Evolutionary conservation across 192 early-diverging fungal genomes (phyloP), one percentile per base, ranked within the genome.

Genomic region (Geranomyces variabilis): DNA sequence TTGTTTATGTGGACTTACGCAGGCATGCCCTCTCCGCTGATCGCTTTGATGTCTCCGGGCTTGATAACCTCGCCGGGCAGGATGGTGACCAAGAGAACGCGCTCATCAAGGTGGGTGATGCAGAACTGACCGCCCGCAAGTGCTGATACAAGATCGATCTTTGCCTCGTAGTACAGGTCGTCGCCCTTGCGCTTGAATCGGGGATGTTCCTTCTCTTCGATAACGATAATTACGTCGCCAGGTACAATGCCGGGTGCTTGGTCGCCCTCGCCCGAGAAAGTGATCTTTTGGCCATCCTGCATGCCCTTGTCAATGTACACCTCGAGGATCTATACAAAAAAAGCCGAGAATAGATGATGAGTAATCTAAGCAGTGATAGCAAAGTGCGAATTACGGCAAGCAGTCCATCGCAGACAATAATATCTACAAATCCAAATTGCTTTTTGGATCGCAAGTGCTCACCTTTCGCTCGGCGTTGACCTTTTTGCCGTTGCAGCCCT

Each of bases 241-340:
- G 98, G 96, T 57, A 95, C 79, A 46, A 93, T 85, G 63, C 90
- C 92, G 22, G 98, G 98, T 9, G 88, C 84, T 81, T 99, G 96
- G 84, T 99, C 96, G 30, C 92, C 96, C 83, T 99, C 96, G 69
- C 96, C 96, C 59, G 74, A 76, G 79, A 99, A 98, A 58, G 90
- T 90, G 70, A 99, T 92, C 85, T 94, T 94, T 78, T 97, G 94
- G 44, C 94, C 94, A 75, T 96, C 90, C 77, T 84, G 87, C 96
- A 99, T 99, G 70, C 98, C 98, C 78, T 94, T 94, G 71, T 98
- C 98, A 56, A 99, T 92, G 82, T 91, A 89, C 30, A 99, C 96
- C 85, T 99, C 96, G 33, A 99, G 90, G 60, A 89, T 88, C 85
- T 87, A 29, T 1, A 7, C 3, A 26, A 53, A 8, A 15, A 3